Evolutionary conservation across 2,329 filamentous ascomycete species (phyloP).

Genomic region (Boeremia lycopersici): DNA sequence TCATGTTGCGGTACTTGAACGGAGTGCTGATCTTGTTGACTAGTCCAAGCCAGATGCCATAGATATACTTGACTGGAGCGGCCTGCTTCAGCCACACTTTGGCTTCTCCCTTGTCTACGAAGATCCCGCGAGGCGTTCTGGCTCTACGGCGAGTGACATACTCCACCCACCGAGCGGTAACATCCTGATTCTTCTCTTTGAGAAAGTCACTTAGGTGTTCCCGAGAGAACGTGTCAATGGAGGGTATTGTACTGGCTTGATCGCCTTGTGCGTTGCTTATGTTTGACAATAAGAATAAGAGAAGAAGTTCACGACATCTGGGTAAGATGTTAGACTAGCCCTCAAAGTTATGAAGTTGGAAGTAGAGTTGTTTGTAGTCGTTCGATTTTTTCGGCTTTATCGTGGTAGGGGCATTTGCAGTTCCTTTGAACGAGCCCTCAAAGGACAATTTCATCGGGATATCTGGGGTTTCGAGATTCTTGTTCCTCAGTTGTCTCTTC

Average conservation of each 20-base stretch:
- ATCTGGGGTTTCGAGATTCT: slow-evolving; percentile 22
- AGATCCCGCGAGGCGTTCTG: slow-evolving; percentile 46
- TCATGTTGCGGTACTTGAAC: slow-evolving; percentile 47
- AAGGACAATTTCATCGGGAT: slow-evolving; percentile 17
- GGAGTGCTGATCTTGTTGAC: slow-evolving; percentile 54
- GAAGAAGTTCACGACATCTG: slow-evolving; percentile 41
- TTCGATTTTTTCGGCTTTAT: slow-evolving; percentile 11
- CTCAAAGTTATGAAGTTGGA: slow-evolving; percentile 52
- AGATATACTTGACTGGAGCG: slow-evolving; percentile 55
- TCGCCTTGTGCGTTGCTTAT: slow-evolving; percentile 26
- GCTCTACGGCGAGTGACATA: slow-evolving; percentile 45
- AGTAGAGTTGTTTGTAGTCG: slow-evolving; percentile 46
- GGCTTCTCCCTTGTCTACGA: slow-evolving; percentile 46
- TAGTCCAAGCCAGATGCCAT: slow-evolving; percentile 58
- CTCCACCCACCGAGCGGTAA: slow-evolving; percentile 41
- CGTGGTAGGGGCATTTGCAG: not conserved
- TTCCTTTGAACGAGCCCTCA: not conserved
- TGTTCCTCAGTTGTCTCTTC: slow-evolving; percentile 21
- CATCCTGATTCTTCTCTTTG: slow-evolving; percentile 37
- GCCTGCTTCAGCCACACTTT: slow-evolving; percentile 49
- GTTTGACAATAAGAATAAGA: slow-evolving; percentile 46
- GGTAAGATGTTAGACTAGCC: slow-evolving; percentile 43
- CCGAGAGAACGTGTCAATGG: slow-evolving; percentile 39
- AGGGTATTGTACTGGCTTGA: slow-evolving; percentile 36
- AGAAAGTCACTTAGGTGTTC: slow-evolving; percentile 36